Conservation (phyloP, 306 rosid genomes). For the Pterocarpus santalinus region DNA sequence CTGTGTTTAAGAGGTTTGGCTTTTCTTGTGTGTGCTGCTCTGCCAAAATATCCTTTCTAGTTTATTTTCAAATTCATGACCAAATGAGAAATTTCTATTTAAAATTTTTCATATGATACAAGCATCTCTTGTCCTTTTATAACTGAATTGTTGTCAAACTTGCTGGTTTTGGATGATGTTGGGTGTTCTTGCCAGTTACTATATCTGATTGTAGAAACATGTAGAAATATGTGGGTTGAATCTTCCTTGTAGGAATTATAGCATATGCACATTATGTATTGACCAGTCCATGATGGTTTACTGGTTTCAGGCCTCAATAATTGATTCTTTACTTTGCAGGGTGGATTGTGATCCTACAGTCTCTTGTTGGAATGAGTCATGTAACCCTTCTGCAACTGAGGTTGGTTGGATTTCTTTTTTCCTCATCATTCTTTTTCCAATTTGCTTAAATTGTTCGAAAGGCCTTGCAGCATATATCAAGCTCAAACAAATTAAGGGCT, state of each 20-base stretch:
- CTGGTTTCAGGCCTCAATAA: slow-evolving; percentile 24
- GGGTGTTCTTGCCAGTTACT: slow-evolving; percentile 4
- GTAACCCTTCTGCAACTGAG: slow-evolving; percentile 50
- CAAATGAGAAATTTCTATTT: neutral
- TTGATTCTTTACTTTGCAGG: slow-evolving; percentile 61
- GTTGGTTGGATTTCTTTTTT: slow-evolving; percentile 52
- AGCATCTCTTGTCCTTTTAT: slow-evolving; percentile 14
- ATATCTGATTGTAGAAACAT: slow-evolving; percentile 21
- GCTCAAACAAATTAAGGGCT: slow-evolving; percentile 17
- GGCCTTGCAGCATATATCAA: slow-evolving; percentile 10
- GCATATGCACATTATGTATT: slow-evolving; percentile 16
- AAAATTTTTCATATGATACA: slow-evolving; percentile 24
- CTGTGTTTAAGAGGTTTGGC: slow-evolving; percentile 1
- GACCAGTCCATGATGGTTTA: slow-evolving; percentile 27
- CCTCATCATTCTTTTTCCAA: neutral
- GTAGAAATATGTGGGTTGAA: neutral
- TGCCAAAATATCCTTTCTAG: slow-evolving; percentile 6
- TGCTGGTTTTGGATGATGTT: slow-evolving; percentile 34
- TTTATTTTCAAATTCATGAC: slow-evolving; percentile 35
- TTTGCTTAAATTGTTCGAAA: slow-evolving; percentile 9
- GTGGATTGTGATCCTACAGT: slow-evolving; percentile 50
- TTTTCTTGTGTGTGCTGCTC: neutral
- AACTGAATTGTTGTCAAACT: slow-evolving; percentile 17
- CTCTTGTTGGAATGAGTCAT: slow-evolving; percentile 50
- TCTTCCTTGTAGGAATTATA: slow-evolving; percentile 32